These are phyloP conservation scores for Ceraceosorus guamensis DNA, from an alignment of 1,284 basidiomycete species.

Conservation along the genomic window DNA sequence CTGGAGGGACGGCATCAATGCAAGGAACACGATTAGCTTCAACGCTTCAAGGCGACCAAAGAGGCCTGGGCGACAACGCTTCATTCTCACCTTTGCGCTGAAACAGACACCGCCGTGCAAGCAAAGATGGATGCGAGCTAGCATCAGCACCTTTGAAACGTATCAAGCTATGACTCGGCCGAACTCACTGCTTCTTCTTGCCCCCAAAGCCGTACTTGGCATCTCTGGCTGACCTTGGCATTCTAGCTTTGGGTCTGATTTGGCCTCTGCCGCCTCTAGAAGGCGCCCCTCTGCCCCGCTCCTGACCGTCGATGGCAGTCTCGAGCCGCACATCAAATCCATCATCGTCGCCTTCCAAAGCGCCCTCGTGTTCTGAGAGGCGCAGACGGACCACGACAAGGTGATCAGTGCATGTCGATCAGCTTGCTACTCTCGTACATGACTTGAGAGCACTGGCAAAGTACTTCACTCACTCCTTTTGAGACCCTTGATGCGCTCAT, in stretches of 20 bases:
- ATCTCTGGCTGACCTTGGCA: conserved; percentile 35
- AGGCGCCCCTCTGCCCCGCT: neutral
- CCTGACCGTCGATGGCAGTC: conserved; percentile 47
- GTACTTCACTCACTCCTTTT: conserved; percentile 56
- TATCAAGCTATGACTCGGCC: neutral
- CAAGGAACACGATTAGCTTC: no score
- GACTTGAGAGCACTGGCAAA: no score
- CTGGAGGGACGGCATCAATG: no score
- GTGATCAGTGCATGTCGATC: neutral
- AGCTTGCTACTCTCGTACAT: neutral
- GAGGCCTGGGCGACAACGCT: no score
- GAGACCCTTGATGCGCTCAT: conserved; percentile 50
- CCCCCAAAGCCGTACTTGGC: conserved; percentile 44
- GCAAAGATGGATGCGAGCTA: no score
- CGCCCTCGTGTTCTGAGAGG: conserved; percentile 30
- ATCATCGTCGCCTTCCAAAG: conserved; percentile 60
- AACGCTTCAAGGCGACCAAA: no score
- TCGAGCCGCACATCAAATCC: conserved; percentile 69
- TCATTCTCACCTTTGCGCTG: no score
- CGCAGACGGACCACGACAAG: neutral
- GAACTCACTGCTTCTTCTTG: conserved; percentile 31
- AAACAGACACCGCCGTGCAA: no score
- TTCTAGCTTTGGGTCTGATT: conserved; percentile 18
- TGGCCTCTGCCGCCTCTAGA: conserved; percentile 8
- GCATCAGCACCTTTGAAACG: no score